A percentile compares a stretch with the other conserved stretches of the same genome.
phyloP scores from a whole-genome alignment of 129 eudicot genomes.

The Dittrichia graveolens region DNA sequence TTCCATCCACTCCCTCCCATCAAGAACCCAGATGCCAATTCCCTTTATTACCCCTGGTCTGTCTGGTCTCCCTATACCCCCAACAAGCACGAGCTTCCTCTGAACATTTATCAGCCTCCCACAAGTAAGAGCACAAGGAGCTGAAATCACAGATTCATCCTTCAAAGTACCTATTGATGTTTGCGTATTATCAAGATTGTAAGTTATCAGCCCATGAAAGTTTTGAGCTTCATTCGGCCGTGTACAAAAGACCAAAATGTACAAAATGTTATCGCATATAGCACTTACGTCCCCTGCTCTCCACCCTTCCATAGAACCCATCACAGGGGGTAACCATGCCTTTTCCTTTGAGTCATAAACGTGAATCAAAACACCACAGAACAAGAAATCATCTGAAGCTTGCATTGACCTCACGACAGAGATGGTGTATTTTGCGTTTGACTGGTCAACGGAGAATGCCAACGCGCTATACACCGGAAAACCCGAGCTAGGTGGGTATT shows the following conservation, averaged over 20 bases:
- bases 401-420: slow-evolving; percentile 48
- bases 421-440: slow-evolving; percentile 34
- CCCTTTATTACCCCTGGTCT: slow-evolving; percentile 51
- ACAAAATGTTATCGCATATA: slow-evolving; percentile 40
- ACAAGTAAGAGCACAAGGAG: slow-evolving; percentile 54
- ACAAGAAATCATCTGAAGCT: slow-evolving; percentile 36
- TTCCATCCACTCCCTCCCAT: slow-evolving; percentile 45
- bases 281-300: slow-evolving; percentile 51
- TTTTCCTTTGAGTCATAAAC: slow-evolving; percentile 40
- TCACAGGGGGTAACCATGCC: slow-evolving; percentile 46
- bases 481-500: slow-evolving; percentile 36
- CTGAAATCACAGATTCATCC: slow-evolving; percentile 33
- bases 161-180: slow-evolving; percentile 17
- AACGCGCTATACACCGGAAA: slow-evolving; percentile 41
- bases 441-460: slow-evolving; percentile 47
- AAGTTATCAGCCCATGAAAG: slow-evolving; percentile 42
- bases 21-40: slow-evolving; percentile 54
- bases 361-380: slow-evolving; percentile 41
- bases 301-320: slow-evolving; percentile 48
- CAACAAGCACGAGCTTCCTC: slow-evolving; percentile 50
- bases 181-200: slow-evolving; percentile 18
- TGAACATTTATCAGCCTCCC: slow-evolving; percentile 53
- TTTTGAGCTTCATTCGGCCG: slow-evolving; percentile 21
- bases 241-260: slow-evolving; percentile 46
- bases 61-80: slow-evolving; percentile 49